phyloP scores from a whole-genome alignment of 345 rosid species.

The Lagerstroemia speciosa region DNA sequence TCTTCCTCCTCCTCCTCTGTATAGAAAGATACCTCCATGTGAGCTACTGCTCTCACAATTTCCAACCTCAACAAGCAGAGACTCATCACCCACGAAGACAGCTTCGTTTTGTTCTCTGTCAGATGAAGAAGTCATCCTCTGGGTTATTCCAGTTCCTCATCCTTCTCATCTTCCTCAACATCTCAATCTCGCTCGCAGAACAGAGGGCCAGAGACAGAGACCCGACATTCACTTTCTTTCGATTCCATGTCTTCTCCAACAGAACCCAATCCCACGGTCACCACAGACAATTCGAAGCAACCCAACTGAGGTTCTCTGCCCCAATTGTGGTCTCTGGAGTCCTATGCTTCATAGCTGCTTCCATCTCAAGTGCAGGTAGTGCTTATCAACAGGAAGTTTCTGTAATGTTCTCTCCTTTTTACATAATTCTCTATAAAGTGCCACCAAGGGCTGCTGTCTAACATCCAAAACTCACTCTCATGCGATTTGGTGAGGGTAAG shows the following conservation, averaged over 20 bases:
- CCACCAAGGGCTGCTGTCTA: too few species aligned
- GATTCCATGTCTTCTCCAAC: slow-evolving; percentile 14
- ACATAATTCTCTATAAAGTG: too few species aligned
- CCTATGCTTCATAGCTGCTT: slow-evolving; percentile 56
- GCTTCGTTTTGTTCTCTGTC: neutral
- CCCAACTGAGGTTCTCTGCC: slow-evolving; percentile 26
- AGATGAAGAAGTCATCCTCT: neutral
- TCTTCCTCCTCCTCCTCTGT: neutral
- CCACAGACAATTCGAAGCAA: slow-evolving; percentile 21
- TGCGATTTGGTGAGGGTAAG: too few species aligned
- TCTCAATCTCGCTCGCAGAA: slow-evolving; percentile 23
- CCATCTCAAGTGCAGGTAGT: slow-evolving; percentile 70
- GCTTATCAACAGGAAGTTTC: neutral
- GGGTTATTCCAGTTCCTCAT: slow-evolving; percentile 16
- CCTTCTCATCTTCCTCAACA: slow-evolving; percentile 15
- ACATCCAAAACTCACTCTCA: too few species aligned
- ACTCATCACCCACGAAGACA: neutral
- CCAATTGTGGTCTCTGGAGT: slow-evolving; percentile 38
- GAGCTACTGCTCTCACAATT: neutral
- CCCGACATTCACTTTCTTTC: slow-evolving; percentile 11
- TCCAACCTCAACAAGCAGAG: neutral
- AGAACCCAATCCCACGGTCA: slow-evolving; percentile 23
- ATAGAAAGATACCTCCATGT: neutral
- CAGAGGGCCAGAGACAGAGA: neutral
- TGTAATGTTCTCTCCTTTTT: neutral